These are phyloP conservation scores for Pseudogymnoascus sp. DNA, from an alignment of 2,329 filamentous ascomycete genomes.

Conservation along the genomic window DNA sequence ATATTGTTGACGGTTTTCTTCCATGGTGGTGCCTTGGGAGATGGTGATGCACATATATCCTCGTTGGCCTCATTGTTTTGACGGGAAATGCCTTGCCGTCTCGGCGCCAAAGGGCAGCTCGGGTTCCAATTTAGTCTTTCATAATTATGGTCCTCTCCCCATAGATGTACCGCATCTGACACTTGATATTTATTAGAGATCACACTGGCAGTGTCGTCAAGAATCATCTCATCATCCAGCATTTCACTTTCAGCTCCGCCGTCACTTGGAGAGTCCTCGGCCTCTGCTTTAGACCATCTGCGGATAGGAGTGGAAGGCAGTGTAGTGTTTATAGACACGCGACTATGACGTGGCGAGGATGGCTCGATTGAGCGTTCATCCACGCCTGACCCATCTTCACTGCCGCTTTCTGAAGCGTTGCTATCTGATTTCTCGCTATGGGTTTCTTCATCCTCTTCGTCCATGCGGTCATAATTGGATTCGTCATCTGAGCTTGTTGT, in stretches of 20 bases:
- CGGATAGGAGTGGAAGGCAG: not conserved
- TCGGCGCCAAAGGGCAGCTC: not conserved
- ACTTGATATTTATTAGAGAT: not conserved
- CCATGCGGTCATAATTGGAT: not conserved
- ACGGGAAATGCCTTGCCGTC: not conserved
- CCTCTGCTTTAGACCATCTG: not conserved
- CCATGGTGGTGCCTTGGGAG: not conserved
- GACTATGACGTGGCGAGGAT: not conserved
- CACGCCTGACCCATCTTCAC: not conserved
- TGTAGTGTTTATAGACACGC: not conserved
- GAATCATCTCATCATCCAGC: not conserved
- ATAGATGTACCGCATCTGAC: not conserved
- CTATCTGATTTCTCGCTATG: not conserved
- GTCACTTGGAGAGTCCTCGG: not conserved
- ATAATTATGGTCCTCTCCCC: not conserved
- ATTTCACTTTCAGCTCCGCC: not conserved
- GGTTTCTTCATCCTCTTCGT: not conserved
- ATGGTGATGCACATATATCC: not conserved
- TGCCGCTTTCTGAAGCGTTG: not conserved
- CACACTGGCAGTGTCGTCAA: not conserved
- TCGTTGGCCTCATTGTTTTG: not conserved
- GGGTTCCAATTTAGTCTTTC: not conserved
- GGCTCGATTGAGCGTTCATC: not conserved
- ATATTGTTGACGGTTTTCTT: not conserved
- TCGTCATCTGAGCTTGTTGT: not conserved